Conservation (phyloP, 2,329 filamentous ascomycete species). For the Epicoccum nigrum region DNA sequence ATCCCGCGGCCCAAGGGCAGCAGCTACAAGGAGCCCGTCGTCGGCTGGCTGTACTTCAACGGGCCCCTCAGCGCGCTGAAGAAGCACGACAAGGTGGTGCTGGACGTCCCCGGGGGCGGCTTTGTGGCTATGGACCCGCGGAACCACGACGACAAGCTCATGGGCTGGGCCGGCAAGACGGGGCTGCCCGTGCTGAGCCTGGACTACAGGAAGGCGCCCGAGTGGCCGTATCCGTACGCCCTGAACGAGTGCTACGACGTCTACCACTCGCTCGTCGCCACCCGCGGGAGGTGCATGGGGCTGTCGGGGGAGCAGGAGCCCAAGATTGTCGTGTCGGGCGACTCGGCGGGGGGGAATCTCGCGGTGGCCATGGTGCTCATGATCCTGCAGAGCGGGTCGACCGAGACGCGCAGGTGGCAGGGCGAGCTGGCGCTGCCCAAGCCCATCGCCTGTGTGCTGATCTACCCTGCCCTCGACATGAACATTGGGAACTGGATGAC, state of each 20-base stretch:
- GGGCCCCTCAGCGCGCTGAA: slow-evolving; percentile 79
- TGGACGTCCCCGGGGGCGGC: slow-evolving; percentile 92
- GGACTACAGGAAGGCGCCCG: slow-evolving; percentile 87
- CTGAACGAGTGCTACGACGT: slow-evolving; percentile 88
- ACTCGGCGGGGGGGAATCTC: slow-evolving; percentile 83
- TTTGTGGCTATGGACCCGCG: slow-evolving; percentile 98
- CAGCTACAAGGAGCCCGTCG: slow-evolving; percentile 81
- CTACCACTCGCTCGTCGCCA: slow-evolving; percentile 75
- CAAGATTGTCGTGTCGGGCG: slow-evolving; percentile 74
- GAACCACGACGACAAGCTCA: slow-evolving; percentile 89
- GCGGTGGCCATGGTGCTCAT: slow-evolving; percentile 83
- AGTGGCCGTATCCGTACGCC: slow-evolving; percentile 83
- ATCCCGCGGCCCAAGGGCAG: slow-evolving; percentile 82
- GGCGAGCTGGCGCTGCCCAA: slow-evolving; percentile 67
- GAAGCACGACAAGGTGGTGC: slow-evolving; percentile 75
- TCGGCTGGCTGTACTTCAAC: slow-evolving; percentile 93
- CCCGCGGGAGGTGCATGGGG: slow-evolving; percentile 75
- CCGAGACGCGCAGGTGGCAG: slow-evolving; percentile 61
- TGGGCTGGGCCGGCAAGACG: slow-evolving; percentile 88
- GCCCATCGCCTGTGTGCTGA: slow-evolving; percentile 80
- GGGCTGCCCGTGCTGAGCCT: slow-evolving; percentile 88
- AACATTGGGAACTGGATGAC: slow-evolving; percentile 99
- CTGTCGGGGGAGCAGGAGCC: slow-evolving; percentile 70
- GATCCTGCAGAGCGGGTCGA: slow-evolving; percentile 77
- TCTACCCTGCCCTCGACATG: slow-evolving; percentile 93